These are phyloP conservation scores for Tinospora cordifolia DNA, from an alignment of 164 flowering plant species.

Conservation along the genomic window DNA sequence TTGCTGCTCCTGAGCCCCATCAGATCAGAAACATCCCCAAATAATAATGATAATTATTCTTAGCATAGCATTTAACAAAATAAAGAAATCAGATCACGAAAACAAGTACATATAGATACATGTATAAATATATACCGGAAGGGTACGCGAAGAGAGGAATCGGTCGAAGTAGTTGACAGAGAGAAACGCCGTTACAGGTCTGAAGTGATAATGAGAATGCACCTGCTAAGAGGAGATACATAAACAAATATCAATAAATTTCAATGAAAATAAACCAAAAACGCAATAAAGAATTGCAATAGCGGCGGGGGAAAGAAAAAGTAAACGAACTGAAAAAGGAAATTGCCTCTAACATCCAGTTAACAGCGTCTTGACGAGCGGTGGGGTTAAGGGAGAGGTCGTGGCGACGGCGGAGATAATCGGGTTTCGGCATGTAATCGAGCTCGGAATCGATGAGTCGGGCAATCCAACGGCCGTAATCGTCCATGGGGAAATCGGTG, in stretches of 20 bases:
- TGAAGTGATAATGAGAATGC: conserved; percentile 38
- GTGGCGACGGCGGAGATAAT: conserved; percentile 33
- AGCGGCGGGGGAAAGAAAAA: not conserved
- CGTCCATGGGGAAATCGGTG: not conserved
- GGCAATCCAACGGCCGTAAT: conserved; percentile 22
- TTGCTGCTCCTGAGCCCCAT: conserved; percentile 7
- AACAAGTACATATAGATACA: no score
- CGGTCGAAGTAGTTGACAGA: conserved; percentile 66
- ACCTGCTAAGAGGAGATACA: conserved; percentile 32
- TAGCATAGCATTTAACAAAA: not conserved
- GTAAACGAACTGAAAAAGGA: conserved; percentile 1
- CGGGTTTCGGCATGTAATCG: conserved; percentile 31
- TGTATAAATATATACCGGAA: no score
- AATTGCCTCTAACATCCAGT: conserved; percentile 50
- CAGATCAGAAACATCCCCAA: not conserved
- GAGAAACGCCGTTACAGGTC: conserved; percentile 52
- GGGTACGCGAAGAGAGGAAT: conserved; percentile 38
- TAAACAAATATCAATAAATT: not conserved
- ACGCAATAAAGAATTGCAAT: not conserved
- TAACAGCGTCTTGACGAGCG: conserved; percentile 52
- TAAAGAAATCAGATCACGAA: not conserved
- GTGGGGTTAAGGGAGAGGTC: conserved; percentile 31
- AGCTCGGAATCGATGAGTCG: conserved; percentile 32
- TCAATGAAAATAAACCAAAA: not conserved
- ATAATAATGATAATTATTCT: not conserved